Conservation (phyloP, 1,139 yeast species). For the Kluyveromyces sp. region DNA sequence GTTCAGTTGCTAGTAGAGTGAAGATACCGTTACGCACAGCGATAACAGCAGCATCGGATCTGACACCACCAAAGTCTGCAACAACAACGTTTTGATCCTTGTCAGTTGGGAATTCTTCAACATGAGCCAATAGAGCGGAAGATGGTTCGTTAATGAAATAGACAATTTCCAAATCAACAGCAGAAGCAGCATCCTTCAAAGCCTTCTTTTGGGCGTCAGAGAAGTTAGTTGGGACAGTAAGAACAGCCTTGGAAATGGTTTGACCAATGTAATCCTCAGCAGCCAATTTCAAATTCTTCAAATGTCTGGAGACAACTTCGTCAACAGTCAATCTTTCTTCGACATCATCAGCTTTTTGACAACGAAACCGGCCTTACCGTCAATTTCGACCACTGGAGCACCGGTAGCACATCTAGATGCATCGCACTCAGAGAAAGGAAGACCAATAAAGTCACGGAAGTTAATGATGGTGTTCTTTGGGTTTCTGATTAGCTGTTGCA, state of each 20-base stretch:
- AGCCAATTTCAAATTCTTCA: slow-evolving; percentile 72
- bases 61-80: slow-evolving; percentile 93
- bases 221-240: slow-evolving; percentile 90
- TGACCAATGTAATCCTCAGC: slow-evolving; percentile 91
- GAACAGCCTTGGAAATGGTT: slow-evolving; percentile 70
- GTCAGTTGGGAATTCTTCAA: slow-evolving; percentile 46
- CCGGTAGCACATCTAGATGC: slow-evolving; percentile 25
- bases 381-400: slow-evolving; percentile 62
- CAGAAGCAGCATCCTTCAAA: slow-evolving; percentile 52
- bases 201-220: slow-evolving; percentile 62
- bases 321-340: slow-evolving; percentile 53
- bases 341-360: slow-evolving; percentile 38
- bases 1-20: slow-evolving; percentile 82
- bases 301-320: slow-evolving; percentile 78
- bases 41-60: slow-evolving; percentile 93
- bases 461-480: slow-evolving; percentile 78
- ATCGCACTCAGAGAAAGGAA: slow-evolving; percentile 62
- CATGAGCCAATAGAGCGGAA: slow-evolving; percentile 73
- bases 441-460: slow-evolving; percentile 90
- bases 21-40: slow-evolving; percentile 80
- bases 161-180: slow-evolving; percentile 70
- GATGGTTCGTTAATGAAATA: slow-evolving; percentile 92
- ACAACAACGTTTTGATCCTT: slow-evolving; percentile 82
- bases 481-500: slow-evolving; percentile 86
- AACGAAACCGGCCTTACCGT: slow-evolving; percentile 66